Conservation (phyloP, 306 rosid genomes). For the Acmispon strigosus region DNA sequence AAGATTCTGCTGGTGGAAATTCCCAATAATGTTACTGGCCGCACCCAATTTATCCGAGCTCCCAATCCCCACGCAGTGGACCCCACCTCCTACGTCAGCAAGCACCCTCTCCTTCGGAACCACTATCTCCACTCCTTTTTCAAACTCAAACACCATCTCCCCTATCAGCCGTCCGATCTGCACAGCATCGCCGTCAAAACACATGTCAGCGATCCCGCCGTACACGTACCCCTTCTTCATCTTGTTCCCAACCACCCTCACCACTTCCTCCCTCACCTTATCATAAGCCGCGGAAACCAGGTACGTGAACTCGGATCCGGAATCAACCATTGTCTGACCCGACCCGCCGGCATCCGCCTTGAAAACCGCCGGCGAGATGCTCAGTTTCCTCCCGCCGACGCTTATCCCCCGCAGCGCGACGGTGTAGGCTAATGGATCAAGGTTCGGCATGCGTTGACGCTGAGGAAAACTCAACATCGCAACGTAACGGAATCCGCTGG, state of each 20-base stretch:
- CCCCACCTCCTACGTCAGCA: slow-evolving; percentile 60
- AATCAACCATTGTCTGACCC: slow-evolving; percentile 92
- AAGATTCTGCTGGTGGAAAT: slow-evolving; percentile 65
- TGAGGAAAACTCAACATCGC: slow-evolving; percentile 30
- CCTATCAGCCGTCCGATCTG: slow-evolving; percentile 67
- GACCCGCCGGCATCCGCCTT: slow-evolving; percentile 57
- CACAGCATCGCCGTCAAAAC: slow-evolving; percentile 37
- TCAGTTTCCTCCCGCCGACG: slow-evolving; percentile 36
- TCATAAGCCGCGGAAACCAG: slow-evolving; percentile 65
- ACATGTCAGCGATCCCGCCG: slow-evolving; percentile 68
- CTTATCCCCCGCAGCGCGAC: slow-evolving; percentile 59
- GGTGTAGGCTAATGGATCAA: slow-evolving; percentile 70
- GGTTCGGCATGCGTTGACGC: slow-evolving; percentile 75
- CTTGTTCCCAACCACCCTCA: slow-evolving; percentile 51
- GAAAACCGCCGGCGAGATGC: slow-evolving; percentile 41
- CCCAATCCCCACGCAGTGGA: slow-evolving; percentile 75
- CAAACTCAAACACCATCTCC: slow-evolving; percentile 62
- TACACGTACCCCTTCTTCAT: slow-evolving; percentile 63
- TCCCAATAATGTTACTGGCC: slow-evolving; percentile 75
- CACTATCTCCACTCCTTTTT: slow-evolving; percentile 61
- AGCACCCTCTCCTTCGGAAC: slow-evolving; percentile 42
- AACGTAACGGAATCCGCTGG: slow-evolving; percentile 34
- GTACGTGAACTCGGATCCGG: slow-evolving; percentile 76
- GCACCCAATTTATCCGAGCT: slow-evolving; percentile 64
- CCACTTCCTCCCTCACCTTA: slow-evolving; percentile 52